Evolutionary conservation across 192 early-diverging fungal species (phyloP), one percentile per base, ranked within the genome.

Genomic region (Phycomyces blakesleeanus): DNA sequence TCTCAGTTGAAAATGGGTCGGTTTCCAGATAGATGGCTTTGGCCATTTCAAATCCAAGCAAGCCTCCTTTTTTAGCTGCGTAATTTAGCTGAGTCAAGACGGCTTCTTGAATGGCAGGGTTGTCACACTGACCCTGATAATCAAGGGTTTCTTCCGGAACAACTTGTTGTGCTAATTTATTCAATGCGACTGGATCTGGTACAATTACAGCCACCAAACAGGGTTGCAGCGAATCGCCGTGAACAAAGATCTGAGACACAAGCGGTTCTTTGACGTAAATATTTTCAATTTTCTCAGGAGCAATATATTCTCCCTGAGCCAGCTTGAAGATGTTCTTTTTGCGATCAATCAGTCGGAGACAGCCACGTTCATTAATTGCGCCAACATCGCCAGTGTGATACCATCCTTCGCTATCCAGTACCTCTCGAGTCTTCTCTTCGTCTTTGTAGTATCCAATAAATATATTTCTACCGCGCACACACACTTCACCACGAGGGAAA

Each of bases 201-300:
- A 85, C 67, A 16, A 78, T 55, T 3, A 87, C 56, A 10, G 68
- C 76, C n/a, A 85, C 83, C 10, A 87, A 66, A 16, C 61, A 73
- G 27, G 51, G 54, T 49, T 80, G 66, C 22, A 84, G 47, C 0
- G 73, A 74, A 53, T 87, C 78, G 51, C 85, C 83, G 34, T 83
- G 71, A 5, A 87, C 71, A 60, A 74, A 85, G 29, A 81, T 73
- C 61, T 85, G 81, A 38, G 73, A 37, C 24, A 87, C 38, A 5
- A 82, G 50, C 51, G 66, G 62, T 57, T 72, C 69, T n/a, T 68
- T 72, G 14, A 66, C 63, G 44, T 80, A 73, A 15, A 78, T 74
- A 63, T 85, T 87, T 67, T 97, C 95, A 24, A 95, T 81, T 68
- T 94, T 93, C 67, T 98, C 95, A 29, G 94, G 93, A 0, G 93